Evolutionary conservation across 441 rosid species (phyloP), one percentile per base, ranked within the genome.

Genomic region (Erysimum cheiri): DNA sequence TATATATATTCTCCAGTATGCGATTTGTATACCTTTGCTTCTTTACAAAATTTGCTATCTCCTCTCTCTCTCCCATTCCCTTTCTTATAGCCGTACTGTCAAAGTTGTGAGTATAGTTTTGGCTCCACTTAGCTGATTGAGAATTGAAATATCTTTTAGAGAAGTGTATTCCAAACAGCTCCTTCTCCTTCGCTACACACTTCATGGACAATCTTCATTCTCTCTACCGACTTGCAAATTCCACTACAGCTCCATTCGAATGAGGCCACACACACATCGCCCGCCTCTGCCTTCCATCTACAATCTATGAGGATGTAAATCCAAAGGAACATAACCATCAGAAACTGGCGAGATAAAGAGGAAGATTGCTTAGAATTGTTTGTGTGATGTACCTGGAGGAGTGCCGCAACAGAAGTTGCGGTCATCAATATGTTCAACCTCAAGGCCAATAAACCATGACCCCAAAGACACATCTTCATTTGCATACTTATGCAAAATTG

Each of bases 181-280:
- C 73, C 88, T 55, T 87, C 98, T 28, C 96, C 99, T 85, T 94
- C 99, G 3, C 99, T 88, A 15, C 98, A 90, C 69, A 77, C 82
- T 67, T 81, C 84, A 36, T 94, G 98, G 22, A 90, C 99, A 70
- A 71, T 80, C 81, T 87, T 90, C 49, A 94, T 74, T 78, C 77
- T 94, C 82, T 94, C 97, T 47, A 92, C 98, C 0, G 99, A 94
- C 78, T 92, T 92, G 87, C 98, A 92, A 55, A 92, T 92, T 36
- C 97, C 98, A 39, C 99, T 94, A 78, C 99, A 94, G 80, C 93
- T 94, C 97, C 99, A 94, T 57, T 94, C 97, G 40, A 94, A 94
- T 1, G 99, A 94, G 35, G 99, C 98, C 49, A 89, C 80, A 71
- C 99, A 94, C 2, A 85, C 85, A 49, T 86, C 85, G 0, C 98